Evolutionary conservation across 2,329 filamentous ascomycete species (phyloP).

Genomic region (Balansia obtecta): DNA sequence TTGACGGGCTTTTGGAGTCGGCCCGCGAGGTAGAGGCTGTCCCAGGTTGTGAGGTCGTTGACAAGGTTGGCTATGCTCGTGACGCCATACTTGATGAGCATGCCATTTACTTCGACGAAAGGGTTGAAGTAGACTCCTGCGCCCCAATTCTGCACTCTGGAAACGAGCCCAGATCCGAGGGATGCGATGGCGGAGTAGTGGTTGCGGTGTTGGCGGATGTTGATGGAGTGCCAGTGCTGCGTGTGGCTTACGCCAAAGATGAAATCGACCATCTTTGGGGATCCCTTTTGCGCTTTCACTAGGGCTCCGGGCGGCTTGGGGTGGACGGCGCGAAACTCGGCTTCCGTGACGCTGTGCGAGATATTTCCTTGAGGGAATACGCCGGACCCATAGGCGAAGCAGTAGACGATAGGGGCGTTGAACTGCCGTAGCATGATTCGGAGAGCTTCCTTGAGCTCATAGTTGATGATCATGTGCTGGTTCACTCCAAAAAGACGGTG

Average conservation of each 20-base stretch:
- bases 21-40: conserved; percentile 91
- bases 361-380: conserved; percentile 71
- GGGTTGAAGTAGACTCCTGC: conserved; percentile 98
- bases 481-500: conserved; percentile 71
- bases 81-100: conserved; percentile 94
- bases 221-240: conserved; percentile 94
- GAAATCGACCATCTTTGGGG: conserved; percentile 96
- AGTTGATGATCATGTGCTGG: conserved; percentile 90
- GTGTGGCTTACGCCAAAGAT: conserved; percentile 92
- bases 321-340: conserved; percentile 54
- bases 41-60: conserved; percentile 77
- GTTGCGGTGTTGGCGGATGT: conserved; percentile 74
- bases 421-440: conserved; percentile 85
- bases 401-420: conserved; percentile 84
- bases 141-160: conserved; percentile 79
- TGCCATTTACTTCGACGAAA: conserved; percentile 87
- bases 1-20: conserved; percentile 96
- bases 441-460: conserved; percentile 86
- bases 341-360: conserved; percentile 40
- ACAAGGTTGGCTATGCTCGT: conserved; percentile 88
- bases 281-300: conserved; percentile 71
- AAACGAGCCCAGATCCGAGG: conserved; percentile 75
- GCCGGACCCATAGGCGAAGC: conserved; percentile 93
- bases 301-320: conserved; percentile 72
- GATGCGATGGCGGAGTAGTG: conserved; percentile 84